Base-by-base conservation (phyloP, 805 yeast species). In the Soucietia sequanensis region DNA sequence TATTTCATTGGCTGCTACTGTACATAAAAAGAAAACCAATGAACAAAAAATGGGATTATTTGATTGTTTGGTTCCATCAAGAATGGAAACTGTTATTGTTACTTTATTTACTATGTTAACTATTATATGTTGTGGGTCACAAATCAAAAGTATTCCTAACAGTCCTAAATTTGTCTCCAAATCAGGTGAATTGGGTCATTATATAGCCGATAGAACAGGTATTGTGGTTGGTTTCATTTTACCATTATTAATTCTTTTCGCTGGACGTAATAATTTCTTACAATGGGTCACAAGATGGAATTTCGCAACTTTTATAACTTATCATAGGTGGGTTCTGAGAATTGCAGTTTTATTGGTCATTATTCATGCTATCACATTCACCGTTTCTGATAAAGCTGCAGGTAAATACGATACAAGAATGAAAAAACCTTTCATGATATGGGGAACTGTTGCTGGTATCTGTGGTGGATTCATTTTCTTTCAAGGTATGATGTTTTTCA, bases 221-320 rank as follows among this genome's bases (percentile, higher is more conserved):
- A 42, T 77, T 13, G 57, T 76, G 51, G 58, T 75, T 2, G 59
- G 75, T 17, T 75, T 74, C 32, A 37, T 77, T 23, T 65, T 78
- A 37, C 90, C 91, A 1, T 57, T 76, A 6, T 54, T 79, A 10
- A 73, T 76, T 38, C 54, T 82, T 33, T 80, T 84, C 56, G 89
- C 87, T 4, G 81, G 82, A 14, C 65, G 93, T 46, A 85, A 84
- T 55, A 85, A 82, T 47, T 76, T 85, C 16, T 62, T 84, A 44
- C 71, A 75, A 40, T 62, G 61, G 52, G 35, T 80, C 2, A 75
- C 90, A 0, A 87, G 90, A 33, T 62, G 58, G 67, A 65, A 49
- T 36, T 67, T 44, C 36, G 58, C 80, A 0, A 66, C 81, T 15
- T 81, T 77, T 50, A 63, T 78, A 30, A 60, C 74, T 20, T 75